Percentiles rank a stretch among this genome's conserved stretches.
Conservation (phyloP, 139 green algal species). For the Auxenochlorella pyrenoidosa region DNA sequence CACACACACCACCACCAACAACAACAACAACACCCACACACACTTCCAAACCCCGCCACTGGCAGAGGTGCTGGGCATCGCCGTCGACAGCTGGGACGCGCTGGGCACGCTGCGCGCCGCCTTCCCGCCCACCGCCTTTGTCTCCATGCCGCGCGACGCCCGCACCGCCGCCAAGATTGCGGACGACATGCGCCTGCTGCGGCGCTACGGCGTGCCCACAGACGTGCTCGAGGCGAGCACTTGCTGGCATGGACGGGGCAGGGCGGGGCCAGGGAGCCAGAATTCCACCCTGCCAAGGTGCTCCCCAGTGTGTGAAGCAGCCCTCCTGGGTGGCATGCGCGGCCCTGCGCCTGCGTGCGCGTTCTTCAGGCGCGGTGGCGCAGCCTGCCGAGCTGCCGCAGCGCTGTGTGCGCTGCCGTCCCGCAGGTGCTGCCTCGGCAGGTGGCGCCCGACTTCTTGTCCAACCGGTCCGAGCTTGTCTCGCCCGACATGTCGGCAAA, state of each 20-base stretch:
- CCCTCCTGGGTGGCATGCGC: not conserved
- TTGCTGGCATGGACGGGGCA: not conserved
- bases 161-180: not conserved
- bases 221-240: not conserved
- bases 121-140: constrained; percentile 7
- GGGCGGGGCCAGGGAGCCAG: too few relatives aligned
- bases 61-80: constrained; percentile 15
- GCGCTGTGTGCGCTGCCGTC: too few relatives aligned
- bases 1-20: too few relatives aligned
- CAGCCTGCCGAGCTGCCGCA: too few relatives aligned
- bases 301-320: too few relatives aligned
- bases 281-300: too few relatives aligned
- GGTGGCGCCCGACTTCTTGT: not conserved
- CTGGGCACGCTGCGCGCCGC: not conserved
- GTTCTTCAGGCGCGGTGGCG: too few relatives aligned
- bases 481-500: not conserved
- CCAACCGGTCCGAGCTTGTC: not conserved
- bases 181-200: not conserved
- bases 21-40: too few relatives aligned
- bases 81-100: not conserved
- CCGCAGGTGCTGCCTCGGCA: not conserved
- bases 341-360: too few relatives aligned
- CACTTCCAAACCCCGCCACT: not conserved
- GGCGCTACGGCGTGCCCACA: not conserved
- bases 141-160: constrained; percentile 5